These are phyloP conservation scores for Exophiala sideris DNA, from an alignment of 2,329 filamentous ascomycete genomes.

Conservation along the genomic window DNA sequence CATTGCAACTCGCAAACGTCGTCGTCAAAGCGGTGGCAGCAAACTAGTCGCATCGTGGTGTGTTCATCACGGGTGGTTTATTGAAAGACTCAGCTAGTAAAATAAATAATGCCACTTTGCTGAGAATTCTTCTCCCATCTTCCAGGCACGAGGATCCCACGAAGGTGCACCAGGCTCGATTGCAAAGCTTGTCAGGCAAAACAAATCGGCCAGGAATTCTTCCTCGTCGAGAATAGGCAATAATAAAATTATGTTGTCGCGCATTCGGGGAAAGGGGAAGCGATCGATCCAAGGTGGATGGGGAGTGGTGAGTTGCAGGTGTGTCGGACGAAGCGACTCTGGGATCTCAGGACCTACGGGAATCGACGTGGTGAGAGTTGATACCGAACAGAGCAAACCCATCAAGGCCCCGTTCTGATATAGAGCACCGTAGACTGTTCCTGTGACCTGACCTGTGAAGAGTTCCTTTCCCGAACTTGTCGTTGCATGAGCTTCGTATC, in stretches of 20 bases:
- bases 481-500: no score
- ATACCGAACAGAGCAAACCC: constrained; percentile 30
- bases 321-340: constrained; percentile 5
- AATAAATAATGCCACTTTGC: constrained; percentile 38
- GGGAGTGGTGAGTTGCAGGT: constrained; percentile 29
- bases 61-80: no score
- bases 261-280: constrained; percentile 41
- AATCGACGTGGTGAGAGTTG: constrained; percentile 28
- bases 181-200: constrained; percentile 34
- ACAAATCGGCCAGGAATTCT: constrained; percentile 36
- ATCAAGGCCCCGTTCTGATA: constrained; percentile 33
- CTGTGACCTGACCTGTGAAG: no score
- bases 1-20: not conserved
- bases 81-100: constrained; percentile 11
- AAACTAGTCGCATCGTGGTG: no score
- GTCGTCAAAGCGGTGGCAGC: no score
- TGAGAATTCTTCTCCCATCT: constrained; percentile 34
- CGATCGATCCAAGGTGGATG: constrained; percentile 42
- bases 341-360: constrained; percentile 7
- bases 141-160: constrained; percentile 38
- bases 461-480: no score
- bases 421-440: not conserved
- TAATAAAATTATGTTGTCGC: constrained; percentile 37
- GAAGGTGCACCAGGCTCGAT: constrained; percentile 29
- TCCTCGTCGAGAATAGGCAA: constrained; percentile 35